Base-by-base conservation (phyloP, 148 eudicot species). In the Silene conica region DNA sequence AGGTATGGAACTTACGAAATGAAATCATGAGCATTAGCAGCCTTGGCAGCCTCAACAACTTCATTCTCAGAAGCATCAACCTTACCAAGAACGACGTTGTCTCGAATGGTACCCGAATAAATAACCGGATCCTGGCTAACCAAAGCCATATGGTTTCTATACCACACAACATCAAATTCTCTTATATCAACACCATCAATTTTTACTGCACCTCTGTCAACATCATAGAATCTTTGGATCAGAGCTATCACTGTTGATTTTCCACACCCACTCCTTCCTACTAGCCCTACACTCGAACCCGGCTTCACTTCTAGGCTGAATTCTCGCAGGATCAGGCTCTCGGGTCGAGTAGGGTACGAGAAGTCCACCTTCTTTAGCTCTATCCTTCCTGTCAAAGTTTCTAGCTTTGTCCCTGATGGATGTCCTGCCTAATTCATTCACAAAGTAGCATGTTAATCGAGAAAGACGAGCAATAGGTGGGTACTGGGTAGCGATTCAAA, bases 111-210 rank as follows among this genome's bases (percentile, higher is more conserved):
- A 73, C 97, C 97, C 0, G 93, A 88, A 75, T 86, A 91, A 6
- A 93, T 72, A 41, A 93, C 88, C 1, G 98, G 97, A n/a, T 93
- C 97, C 72, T 93, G 97, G 81, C 98, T 89, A 23, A 93, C 98
- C 14, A 91, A 80, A 1, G 98, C 93, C 87, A 86, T 86, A 58
- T 88, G 87, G 54, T 79, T 83, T 59, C 97, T 62, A 64, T 84
- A 93, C 95, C 98, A 93, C 8, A 80, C 84, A 9, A 89, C 67
- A 69, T 93, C 86, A 5, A 93, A 73, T 48, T 76, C 73, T 74
- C 91, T 84, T 72, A 91, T 86, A 69, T 91, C 95, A 1, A 88
- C 78, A 3, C 90, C 91, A 67, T 91, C 97, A 8, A 93, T 85
- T 71, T 86, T 91, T 43, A 93, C 87, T 54, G 82, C 13, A 8